Evolutionary conservation across 805 yeast genomes (phyloP).

Genomic region (Starmerella lactis-condensi): DNA sequence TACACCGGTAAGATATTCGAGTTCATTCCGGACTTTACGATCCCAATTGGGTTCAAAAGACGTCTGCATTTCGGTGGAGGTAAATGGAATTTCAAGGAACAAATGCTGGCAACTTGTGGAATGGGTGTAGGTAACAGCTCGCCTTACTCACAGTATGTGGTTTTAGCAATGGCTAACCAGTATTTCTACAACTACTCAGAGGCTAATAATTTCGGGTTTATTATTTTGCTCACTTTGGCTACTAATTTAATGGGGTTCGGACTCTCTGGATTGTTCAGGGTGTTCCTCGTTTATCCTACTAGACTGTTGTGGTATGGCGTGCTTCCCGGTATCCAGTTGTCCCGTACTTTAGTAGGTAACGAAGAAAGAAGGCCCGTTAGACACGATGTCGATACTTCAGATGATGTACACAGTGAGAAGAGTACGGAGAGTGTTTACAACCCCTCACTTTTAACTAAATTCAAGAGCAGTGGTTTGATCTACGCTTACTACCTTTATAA

Average conservation of each 20-base stretch:
- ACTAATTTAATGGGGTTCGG: slow-evolving; percentile 51
- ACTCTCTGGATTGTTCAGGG: slow-evolving; percentile 46
- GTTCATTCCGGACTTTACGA: slow-evolving; percentile 11
- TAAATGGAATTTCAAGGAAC: slow-evolving; percentile 23
- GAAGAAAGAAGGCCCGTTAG: too few species aligned
- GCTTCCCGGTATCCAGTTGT: slow-evolving; percentile 32
- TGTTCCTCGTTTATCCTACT: slow-evolving; percentile 36
- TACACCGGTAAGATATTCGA: slow-evolving; percentile 36
- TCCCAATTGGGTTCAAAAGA: slow-evolving; percentile 8
- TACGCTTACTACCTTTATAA: slow-evolving; percentile 1
- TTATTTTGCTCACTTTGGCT: slow-evolving; percentile 33
- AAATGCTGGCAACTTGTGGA: slow-evolving; percentile 30
- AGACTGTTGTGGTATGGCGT: slow-evolving; percentile 37
- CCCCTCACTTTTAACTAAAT: too few species aligned
- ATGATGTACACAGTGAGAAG: too few species aligned
- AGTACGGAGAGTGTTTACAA: slow-evolving; percentile 21
- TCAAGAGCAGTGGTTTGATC: background rate
- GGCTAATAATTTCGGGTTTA: slow-evolving; percentile 30
- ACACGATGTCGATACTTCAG: too few species aligned
- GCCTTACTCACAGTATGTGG: slow-evolving; percentile 20
- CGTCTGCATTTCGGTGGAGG: slow-evolving; percentile 34
- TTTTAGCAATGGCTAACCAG: slow-evolving; percentile 20
- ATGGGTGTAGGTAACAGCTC: slow-evolving; percentile 17
- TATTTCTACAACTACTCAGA: slow-evolving; percentile 16
- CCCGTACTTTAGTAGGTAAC: slow-evolving; percentile 27